Conservation (phyloP, 176 grass and related monocot species). For the Melocanna baccifera region DNA sequence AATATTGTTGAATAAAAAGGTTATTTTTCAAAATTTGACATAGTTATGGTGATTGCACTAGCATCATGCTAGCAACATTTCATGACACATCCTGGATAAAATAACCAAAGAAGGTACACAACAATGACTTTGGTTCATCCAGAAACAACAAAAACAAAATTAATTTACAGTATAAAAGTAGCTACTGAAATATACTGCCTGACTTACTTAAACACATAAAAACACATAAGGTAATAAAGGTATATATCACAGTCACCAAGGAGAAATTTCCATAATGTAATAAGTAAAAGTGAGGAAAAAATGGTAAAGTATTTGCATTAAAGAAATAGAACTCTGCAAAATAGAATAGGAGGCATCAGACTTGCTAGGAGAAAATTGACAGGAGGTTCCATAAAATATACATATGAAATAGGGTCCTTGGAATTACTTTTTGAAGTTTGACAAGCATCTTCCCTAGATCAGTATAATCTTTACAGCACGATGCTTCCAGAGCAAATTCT, state of each 20-base stretch:
- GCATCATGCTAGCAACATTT: not conserved
- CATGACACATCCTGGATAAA: not conserved
- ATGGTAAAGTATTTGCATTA: not conserved
- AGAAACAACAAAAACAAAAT: conserved; percentile 7
- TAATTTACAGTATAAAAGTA: not conserved
- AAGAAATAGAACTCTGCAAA: not conserved
- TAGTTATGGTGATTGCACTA: not conserved
- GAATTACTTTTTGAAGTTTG: conserved; percentile 82
- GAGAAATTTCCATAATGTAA: conserved; percentile 15
- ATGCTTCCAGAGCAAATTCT: conserved; percentile 78
- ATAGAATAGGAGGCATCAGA: conserved; percentile 3
- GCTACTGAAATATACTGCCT: not conserved
- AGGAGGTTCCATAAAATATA: not conserved
- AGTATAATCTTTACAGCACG: conserved; percentile 67
- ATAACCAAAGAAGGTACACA: not conserved
- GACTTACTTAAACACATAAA: conserved; percentile 5
- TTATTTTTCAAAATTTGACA: not conserved
- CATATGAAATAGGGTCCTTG: conserved; percentile 21
- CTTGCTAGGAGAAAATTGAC: not conserved
- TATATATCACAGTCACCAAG: not conserved
- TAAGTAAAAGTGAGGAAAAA: not conserved
- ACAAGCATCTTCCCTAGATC: conserved; percentile 94
- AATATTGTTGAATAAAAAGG: not conserved
- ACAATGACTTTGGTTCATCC: not conserved
- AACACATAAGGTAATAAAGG: conserved; percentile 1